Evolutionary conservation across 2,329 filamentous ascomycete species (phyloP), one percentile per base, ranked within the genome.

Genomic region (Colletotrichum magnum): DNA sequence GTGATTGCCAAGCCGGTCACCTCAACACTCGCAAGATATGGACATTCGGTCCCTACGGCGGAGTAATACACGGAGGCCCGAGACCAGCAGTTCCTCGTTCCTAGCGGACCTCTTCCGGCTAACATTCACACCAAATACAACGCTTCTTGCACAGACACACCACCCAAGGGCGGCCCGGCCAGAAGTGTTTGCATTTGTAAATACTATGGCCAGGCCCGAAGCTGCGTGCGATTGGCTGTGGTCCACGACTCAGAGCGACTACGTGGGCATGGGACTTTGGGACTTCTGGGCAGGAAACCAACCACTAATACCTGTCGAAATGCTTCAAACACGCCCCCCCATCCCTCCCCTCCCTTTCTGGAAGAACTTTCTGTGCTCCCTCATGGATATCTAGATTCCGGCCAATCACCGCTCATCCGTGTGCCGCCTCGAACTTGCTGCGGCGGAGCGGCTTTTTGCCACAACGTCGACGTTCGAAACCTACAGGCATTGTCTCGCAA

Each of bases 1-100:
- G 18, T 5, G 45, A 48, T 10, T 48, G 41, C 48, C 53, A 58
- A 64, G 39, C 16, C 48, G 65, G 50, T 43, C 62, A 39, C 59
- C 43, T 56, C 56, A 60, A 28, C 43, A 36, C 43, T 56, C 54
- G 21, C 24, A 28, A 52, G 56, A n/a, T 43, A 51, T 56, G 66
- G 66, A 56, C 39, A 41, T 39, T 68, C 68, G 58, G 63, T 52
- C 51, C 51, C 13, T 26, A 58, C 68, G 68, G 64, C 64, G 51
- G 63, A 58, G 16, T n/a, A 12, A 39, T 24, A 41, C 28, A 58
- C 64, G 58, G 63, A 36, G 58, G 57, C 51, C 57, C 64, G 63
- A 61, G 16, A n/a, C 52, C 57, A 67, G 45, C 57, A 67, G 45
- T 32, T 47, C 53, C 53, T 63, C 41, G 58, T 68, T 62, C 53